A percentile compares a stretch with the other conserved stretches of the same genome.
Evolutionary conservation across 192 early-diverging fungal genomes (phyloP).

Genomic region (Backusella psychrophila): DNA sequence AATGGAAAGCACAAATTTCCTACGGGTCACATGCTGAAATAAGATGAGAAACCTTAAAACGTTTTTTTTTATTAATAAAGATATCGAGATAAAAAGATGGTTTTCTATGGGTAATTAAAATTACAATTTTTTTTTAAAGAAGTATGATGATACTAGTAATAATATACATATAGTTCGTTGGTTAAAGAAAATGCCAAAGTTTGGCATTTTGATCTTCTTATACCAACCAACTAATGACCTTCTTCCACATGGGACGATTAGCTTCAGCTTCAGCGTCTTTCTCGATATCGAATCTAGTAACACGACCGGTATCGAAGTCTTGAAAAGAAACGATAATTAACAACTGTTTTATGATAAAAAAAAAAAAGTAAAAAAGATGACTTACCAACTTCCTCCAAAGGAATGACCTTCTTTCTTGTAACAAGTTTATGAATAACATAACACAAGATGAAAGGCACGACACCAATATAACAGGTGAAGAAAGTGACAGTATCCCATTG

Average conservation of each 20-base stretch:
- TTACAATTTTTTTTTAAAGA: neutral
- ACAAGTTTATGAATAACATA: constrained; percentile 60
- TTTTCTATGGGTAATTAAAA: neutral
- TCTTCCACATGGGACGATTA: neutral
- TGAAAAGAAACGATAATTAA: neutral
- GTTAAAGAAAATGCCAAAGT: neutral
- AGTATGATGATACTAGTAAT: neutral
- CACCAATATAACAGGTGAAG: constrained; percentile 55
- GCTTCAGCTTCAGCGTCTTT: constrained; percentile 16
- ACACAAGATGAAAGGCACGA: constrained; percentile 58
- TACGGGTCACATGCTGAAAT: neutral
- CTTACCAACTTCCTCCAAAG: constrained; percentile 53
- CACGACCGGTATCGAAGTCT: constrained; percentile 24
- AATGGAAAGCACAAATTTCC: neutral
- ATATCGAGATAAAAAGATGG: neutral
- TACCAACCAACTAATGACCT: neutral
- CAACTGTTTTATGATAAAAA: neutral
- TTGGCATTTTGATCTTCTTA: neutral
- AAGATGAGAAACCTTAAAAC: neutral
- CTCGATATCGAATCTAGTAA: constrained; percentile 14
- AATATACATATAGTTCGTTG: neutral
- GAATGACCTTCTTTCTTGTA: constrained; percentile 57
- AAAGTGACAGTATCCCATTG: constrained; percentile 50
- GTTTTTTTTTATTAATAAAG: neutral
- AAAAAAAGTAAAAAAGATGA: neutral